phyloP scores from a whole-genome alignment of 345 rosid species.

The Eutrema japonicum region DNA sequence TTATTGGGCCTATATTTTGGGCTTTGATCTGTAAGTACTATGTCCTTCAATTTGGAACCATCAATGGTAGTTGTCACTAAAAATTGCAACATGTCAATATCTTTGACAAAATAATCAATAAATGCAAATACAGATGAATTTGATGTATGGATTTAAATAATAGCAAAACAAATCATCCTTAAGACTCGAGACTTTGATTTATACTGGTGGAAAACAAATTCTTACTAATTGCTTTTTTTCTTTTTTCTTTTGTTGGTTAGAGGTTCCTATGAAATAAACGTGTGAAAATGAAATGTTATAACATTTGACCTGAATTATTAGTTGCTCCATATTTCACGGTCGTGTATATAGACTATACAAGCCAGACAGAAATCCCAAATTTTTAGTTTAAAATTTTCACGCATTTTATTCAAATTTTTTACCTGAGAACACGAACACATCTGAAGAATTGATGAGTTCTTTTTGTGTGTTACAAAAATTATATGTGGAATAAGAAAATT shows the following conservation, averaged over 20 bases:
- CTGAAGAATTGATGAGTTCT: not conserved
- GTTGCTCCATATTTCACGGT: not conserved
- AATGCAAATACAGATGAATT: conserved; percentile 36
- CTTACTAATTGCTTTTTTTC: not conserved
- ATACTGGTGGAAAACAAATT: conserved; percentile 5
- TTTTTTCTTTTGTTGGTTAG: not conserved
- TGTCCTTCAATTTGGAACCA: not conserved
- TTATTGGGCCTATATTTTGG: conserved; percentile 35
- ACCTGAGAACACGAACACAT: not conserved
- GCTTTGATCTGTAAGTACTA: conserved; percentile 17
- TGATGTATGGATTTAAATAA: too few relatives aligned
- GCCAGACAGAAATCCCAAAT: not conserved
- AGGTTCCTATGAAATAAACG: conserved; percentile 14
- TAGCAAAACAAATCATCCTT: not conserved
- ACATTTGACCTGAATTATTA: not conserved
- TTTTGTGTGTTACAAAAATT: not conserved
- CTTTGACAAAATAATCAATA: conserved; percentile 17
- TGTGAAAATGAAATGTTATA: conserved; percentile 5
- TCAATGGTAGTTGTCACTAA: not conserved
- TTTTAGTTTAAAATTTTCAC: not conserved
- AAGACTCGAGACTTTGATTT: not conserved
- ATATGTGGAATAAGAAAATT: conserved; percentile 2
- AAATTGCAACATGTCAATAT: not conserved
- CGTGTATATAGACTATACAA: not conserved
- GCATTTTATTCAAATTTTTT: too few relatives aligned